phyloP scores from a whole-genome alignment of 129 eudicot species.

The Kitagawia praeruptora region DNA sequence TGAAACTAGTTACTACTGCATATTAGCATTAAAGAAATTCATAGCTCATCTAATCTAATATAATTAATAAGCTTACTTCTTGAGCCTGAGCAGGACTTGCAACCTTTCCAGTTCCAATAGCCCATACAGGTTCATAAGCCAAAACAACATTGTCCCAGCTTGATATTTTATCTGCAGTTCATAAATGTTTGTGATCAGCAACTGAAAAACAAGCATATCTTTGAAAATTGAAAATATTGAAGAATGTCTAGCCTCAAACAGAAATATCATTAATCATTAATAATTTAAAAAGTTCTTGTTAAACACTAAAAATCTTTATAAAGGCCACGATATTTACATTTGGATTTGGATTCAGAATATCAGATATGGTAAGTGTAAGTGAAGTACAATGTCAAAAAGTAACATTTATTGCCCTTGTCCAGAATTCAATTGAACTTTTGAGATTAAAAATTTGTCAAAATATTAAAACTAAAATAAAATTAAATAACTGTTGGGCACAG shows the following conservation, averaged over 20 bases:
- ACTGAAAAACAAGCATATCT: background rate
- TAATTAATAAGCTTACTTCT: slow-evolving; percentile 54
- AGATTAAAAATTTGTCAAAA: background rate
- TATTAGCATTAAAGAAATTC: background rate
- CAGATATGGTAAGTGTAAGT: background rate
- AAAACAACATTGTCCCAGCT: slow-evolving; percentile 81
- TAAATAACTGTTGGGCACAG: background rate
- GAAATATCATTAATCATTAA: background rate
- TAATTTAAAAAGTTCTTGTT: background rate
- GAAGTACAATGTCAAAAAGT: background rate
- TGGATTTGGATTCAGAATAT: background rate
- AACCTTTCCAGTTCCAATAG: slow-evolving; percentile 99
- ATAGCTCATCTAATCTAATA: background rate
- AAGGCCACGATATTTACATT: background rate
- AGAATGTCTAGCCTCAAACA: background rate
- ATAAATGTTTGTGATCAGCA: background rate
- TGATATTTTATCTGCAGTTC: slow-evolving; percentile 50
- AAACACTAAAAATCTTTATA: background rate
- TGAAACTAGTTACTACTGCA: background rate
- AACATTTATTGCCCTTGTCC: background rate
- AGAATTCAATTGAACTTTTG: background rate
- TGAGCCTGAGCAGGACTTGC: slow-evolving; percentile 97
- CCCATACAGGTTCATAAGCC: slow-evolving; percentile 99
- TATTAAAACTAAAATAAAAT: no score
- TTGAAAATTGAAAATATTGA: background rate